Evolutionary conservation across 2,329 filamentous ascomycete species (phyloP).

Genomic region (Fusarium udum): DNA sequence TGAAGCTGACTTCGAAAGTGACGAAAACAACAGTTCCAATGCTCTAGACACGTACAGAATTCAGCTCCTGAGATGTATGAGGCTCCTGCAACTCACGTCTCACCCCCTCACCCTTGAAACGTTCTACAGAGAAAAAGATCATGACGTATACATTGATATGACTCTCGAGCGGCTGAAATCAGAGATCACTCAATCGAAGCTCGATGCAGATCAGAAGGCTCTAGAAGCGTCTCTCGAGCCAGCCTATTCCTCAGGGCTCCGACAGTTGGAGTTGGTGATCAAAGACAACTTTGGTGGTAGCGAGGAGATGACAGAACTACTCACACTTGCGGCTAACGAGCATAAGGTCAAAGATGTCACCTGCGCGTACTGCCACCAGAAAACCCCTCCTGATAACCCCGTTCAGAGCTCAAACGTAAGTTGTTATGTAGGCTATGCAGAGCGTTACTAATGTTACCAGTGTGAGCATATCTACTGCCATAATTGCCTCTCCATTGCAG

Average conservation of each 20-base stretch:
- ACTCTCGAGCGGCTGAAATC: background rate
- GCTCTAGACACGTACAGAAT: background rate
- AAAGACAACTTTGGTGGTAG: background rate
- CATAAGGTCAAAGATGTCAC: background rate
- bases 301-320: conserved; percentile 29
- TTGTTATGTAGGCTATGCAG: fast-evolving
- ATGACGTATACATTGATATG: background rate
- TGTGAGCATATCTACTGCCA: conserved; percentile 49
- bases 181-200: fast-evolving
- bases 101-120: conserved; percentile 46
- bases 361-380: conserved; percentile 19
- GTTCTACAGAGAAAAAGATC: conserved; percentile 19
- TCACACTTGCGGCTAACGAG: conserved; percentile 30
- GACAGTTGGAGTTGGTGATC: background rate
- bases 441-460: conserved; percentile 34
- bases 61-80: background rate
- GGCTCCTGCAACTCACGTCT: conserved; percentile 38
- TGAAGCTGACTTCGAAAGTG: background rate
- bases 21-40: background rate
- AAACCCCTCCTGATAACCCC: background rate
- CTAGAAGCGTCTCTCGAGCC: fast-evolving
- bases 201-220: fast-evolving
- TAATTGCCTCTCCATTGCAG: conserved; percentile 23
- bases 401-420: conserved; percentile 4
- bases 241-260: background rate